Percentiles rank a stretch among this genome's conserved stretches.
Evolutionary conservation across 306 rosid species (phyloP).

Genomic region (Sicyos baderoa): DNA sequence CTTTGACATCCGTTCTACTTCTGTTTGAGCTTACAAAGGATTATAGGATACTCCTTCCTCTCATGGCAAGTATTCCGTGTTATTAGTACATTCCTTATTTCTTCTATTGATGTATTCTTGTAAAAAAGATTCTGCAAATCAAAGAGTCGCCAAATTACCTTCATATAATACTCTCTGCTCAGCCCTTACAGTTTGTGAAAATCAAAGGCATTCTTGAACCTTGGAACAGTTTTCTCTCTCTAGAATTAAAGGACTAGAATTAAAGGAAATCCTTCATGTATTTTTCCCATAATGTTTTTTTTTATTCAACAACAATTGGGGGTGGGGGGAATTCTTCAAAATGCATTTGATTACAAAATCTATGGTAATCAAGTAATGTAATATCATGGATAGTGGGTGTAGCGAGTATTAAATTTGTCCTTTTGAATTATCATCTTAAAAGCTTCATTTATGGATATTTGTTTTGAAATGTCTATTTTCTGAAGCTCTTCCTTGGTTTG

Average conservation of each 20-base stretch:
- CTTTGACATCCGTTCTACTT: slow-evolving; percentile 93
- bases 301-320: too few relatives aligned
- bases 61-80: slow-evolving; percentile 61
- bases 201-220: not conserved
- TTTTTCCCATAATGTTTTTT: not conserved
- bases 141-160: not conserved
- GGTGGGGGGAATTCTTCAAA: too few relatives aligned
- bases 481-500: not conserved
- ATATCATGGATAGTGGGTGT: not conserved
- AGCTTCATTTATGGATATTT: not conserved
- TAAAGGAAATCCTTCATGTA: not conserved
- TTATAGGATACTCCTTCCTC: slow-evolving; percentile 93
- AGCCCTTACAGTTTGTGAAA: not conserved
- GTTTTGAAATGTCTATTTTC: not conserved
- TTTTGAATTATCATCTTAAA: not conserved
- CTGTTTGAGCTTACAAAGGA: slow-evolving; percentile 97
- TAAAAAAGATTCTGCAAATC: not conserved
- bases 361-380: not conserved
- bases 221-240: not conserved
- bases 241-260: not conserved
- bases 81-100: slow-evolving; percentile 18
- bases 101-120: not conserved
- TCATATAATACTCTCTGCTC: not conserved
- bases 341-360: not conserved
- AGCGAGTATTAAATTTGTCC: not conserved